These are phyloP conservation scores for Sarocladium strictum DNA, from an alignment of 2,329 filamentous ascomycete species.

Conservation along the genomic window DNA sequence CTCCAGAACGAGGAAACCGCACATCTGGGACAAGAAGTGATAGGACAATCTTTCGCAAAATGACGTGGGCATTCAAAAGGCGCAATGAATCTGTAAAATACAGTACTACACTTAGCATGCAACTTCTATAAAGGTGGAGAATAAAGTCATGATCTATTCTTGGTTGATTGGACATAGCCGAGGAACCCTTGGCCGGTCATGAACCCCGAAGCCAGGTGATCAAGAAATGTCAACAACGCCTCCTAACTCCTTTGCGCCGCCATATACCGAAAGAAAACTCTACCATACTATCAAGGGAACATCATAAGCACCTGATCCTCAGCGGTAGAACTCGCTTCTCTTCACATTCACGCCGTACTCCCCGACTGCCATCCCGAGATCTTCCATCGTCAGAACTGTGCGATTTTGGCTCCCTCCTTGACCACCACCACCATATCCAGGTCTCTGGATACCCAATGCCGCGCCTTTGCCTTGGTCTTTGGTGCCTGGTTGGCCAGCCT, in stretches of 20 bases:
- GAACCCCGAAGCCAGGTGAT: not conserved
- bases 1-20: constrained; percentile 50
- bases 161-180: not conserved
- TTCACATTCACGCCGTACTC: constrained; percentile 98
- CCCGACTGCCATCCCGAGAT: constrained; percentile 93
- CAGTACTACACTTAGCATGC: not conserved
- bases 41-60: not conserved
- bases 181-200: not conserved
- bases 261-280: constrained; percentile 9
- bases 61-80: not conserved
- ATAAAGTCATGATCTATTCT: not conserved
- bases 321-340: constrained; percentile 94
- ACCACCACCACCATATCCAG: constrained; percentile 80
- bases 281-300: not conserved
- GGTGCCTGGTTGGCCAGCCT: constrained; percentile 44
- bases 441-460: constrained; percentile 66
- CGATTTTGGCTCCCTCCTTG: constrained; percentile 84
- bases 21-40: constrained; percentile 41
- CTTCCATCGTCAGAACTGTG: constrained; percentile 97
- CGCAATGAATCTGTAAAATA: not conserved
- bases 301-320: constrained; percentile 7
- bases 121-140: not conserved
- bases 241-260: constrained; percentile 7
- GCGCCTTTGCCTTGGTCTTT: constrained; percentile 54
- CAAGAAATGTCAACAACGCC: not conserved